phyloP scores from a whole-genome alignment of 305 asterid genomes.

The Fraxinus angustifolia region DNA sequence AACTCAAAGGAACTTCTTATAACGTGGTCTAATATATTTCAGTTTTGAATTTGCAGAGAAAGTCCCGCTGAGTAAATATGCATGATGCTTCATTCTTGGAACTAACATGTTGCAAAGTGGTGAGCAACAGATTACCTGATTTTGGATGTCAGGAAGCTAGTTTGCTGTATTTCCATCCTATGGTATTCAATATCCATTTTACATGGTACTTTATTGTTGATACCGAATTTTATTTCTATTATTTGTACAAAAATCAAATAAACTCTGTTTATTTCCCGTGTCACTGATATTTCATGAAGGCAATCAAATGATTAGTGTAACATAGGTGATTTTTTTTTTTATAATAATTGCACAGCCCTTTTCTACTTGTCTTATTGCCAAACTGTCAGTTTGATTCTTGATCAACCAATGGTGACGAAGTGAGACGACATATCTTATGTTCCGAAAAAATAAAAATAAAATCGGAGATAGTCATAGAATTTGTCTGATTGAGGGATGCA shows the following conservation, averaged over 20 bases:
- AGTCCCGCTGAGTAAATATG: not conserved
- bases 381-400: not conserved
- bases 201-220: not conserved
- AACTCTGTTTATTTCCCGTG: not conserved
- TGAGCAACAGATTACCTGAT: not conserved
- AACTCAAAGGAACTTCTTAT: not conserved
- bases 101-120: not conserved
- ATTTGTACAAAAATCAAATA: not conserved
- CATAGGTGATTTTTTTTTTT: not conserved
- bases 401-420: not conserved
- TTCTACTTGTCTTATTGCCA: not conserved
- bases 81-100: not conserved
- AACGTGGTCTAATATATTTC: not conserved
- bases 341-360: not conserved
- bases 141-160: not conserved
- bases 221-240: not conserved
- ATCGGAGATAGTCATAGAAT: not conserved
- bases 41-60: not conserved
- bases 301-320: not conserved
- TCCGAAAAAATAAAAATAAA: not conserved
- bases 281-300: not conserved
- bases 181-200: constrained; percentile 12
- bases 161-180: not conserved
- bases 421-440: not conserved
- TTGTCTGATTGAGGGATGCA: not conserved